Evolutionary conservation across 345 rosid species (phyloP).

Genomic region (Arabis alpina): DNA sequence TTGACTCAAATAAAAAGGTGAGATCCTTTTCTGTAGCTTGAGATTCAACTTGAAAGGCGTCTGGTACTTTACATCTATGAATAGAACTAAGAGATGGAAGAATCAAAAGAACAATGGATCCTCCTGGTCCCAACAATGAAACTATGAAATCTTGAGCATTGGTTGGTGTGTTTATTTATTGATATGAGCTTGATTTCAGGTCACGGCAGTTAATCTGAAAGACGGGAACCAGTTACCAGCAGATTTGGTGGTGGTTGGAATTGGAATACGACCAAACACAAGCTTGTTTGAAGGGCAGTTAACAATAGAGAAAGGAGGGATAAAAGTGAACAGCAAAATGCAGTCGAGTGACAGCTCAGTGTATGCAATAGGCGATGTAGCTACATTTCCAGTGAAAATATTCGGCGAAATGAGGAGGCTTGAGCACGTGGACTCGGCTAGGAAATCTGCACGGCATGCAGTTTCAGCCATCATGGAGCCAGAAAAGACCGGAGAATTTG

Average conservation of each 20-base stretch:
- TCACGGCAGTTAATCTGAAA: constrained; percentile 77
- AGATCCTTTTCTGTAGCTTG: constrained; percentile 10
- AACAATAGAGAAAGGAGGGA: constrained; percentile 89
- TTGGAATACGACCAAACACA: constrained; percentile 94
- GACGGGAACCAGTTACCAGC: constrained; percentile 75
- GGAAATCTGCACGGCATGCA: constrained; percentile 82
- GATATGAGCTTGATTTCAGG: constrained; percentile 52
- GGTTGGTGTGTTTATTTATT: background rate
- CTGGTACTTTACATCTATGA: constrained; percentile 14
- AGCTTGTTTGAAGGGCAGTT: constrained; percentile 89
- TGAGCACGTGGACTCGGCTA: constrained; percentile 92
- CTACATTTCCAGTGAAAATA: constrained; percentile 83
- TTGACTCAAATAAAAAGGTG: constrained; percentile 72
- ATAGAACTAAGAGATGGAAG: constrained; percentile 9
- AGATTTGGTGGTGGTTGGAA: constrained; percentile 91
- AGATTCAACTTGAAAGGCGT: background rate
- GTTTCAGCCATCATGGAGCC: constrained; percentile 80
- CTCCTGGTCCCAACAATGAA: constrained; percentile 18
- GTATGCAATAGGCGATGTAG: constrained; percentile 93
- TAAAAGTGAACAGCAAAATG: constrained; percentile 81
- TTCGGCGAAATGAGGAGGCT: constrained; percentile 85
- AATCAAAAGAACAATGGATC: background rate
- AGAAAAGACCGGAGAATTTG: constrained; percentile 68
- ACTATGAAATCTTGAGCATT: constrained; percentile 1
- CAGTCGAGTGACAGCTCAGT: constrained; percentile 88